Percentiles rank a stretch among this genome's conserved stretches.
phyloP scores from a whole-genome alignment of 306 rosid genomes.

The Vigna nakashimae region DNA sequence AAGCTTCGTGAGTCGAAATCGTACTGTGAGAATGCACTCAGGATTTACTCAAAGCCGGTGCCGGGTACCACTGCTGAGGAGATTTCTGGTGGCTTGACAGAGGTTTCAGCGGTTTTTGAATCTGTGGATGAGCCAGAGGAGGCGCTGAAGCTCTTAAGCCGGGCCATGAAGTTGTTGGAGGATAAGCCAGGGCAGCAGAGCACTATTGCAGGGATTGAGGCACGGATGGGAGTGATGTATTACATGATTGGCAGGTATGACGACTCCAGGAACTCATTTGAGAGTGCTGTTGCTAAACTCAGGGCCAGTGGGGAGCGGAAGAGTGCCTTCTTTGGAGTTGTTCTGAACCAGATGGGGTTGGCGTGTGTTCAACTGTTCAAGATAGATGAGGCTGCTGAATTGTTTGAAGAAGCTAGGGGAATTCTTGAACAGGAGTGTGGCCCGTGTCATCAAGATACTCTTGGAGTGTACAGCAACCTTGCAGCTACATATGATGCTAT shows the following conservation, averaged over 20 bases:
- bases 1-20: conserved; percentile 96
- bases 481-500: conserved; percentile 99
- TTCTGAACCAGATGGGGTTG: conserved; percentile 98
- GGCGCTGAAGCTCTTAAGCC: conserved; percentile 82
- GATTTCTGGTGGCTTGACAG: conserved; percentile 89
- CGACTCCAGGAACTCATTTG: conserved; percentile 82
- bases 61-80: conserved; percentile 95
- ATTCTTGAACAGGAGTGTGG: conserved; percentile 97
- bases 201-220: conserved; percentile 94
- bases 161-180: conserved; percentile 91
- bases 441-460: conserved; percentile 96
- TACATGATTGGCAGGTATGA: conserved; percentile 89
- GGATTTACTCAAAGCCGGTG: conserved; percentile 92
- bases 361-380: conserved; percentile 96
- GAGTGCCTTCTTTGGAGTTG: conserved; percentile 97
- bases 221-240: conserved; percentile 97
- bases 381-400: conserved; percentile 96
- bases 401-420: conserved; percentile 96
- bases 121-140: conserved; percentile 97
- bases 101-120: conserved; percentile 92
- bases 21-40: conserved; percentile 89
- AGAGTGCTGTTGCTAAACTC: conserved; percentile 82
- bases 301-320: conserved; percentile 96
- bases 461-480: conserved; percentile 96
- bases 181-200: conserved; percentile 99